These are phyloP conservation scores for Persicaria maculosa DNA, from an alignment of 148 eudicot genomes.

Conservation along the genomic window DNA sequence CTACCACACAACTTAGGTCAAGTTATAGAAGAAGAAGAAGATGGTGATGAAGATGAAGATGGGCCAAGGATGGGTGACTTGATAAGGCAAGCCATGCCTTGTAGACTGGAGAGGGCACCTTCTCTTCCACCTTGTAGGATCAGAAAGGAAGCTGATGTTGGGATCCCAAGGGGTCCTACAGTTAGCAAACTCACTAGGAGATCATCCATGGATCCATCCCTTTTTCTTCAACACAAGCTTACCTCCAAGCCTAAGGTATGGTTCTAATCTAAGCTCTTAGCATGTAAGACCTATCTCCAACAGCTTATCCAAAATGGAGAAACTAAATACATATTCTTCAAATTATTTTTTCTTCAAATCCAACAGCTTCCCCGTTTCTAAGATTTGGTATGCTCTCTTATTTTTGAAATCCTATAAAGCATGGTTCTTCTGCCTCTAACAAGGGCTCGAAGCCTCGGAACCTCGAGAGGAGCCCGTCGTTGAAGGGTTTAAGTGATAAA, in stretches of 20 bases:
- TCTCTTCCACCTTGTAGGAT: slow-evolving; percentile 28
- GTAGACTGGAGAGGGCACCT: slow-evolving; percentile 23
- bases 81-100: slow-evolving; percentile 64
- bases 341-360: too few species aligned
- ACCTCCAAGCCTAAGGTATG: slow-evolving; percentile 29
- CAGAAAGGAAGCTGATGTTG: slow-evolving; percentile 16
- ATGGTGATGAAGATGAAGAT: slow-evolving; percentile 49
- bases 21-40: slow-evolving; percentile 15
- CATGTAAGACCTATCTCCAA: too few species aligned
- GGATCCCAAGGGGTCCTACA: slow-evolving; percentile 7
- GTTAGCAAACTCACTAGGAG: slow-evolving; percentile 24
- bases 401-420: slow-evolving; percentile 8
- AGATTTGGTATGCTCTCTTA: too few species aligned
- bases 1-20: slow-evolving; percentile 25
- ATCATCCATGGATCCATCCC: slow-evolving; percentile 48
- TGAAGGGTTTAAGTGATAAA: slow-evolving; percentile 28
- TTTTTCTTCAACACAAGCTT: slow-evolving; percentile 38
- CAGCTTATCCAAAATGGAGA: too few species aligned
- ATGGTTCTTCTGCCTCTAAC: background rate
- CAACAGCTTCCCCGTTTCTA: too few species aligned
- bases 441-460: slow-evolving; percentile 10
- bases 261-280: background rate
- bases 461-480: slow-evolving; percentile 18
- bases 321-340: too few species aligned
- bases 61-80: slow-evolving; percentile 54